Evolutionary conservation across 225 moss, liverwort and hornwort genomes (phyloP).

Genomic region (Marchantia paleacea): DNA sequence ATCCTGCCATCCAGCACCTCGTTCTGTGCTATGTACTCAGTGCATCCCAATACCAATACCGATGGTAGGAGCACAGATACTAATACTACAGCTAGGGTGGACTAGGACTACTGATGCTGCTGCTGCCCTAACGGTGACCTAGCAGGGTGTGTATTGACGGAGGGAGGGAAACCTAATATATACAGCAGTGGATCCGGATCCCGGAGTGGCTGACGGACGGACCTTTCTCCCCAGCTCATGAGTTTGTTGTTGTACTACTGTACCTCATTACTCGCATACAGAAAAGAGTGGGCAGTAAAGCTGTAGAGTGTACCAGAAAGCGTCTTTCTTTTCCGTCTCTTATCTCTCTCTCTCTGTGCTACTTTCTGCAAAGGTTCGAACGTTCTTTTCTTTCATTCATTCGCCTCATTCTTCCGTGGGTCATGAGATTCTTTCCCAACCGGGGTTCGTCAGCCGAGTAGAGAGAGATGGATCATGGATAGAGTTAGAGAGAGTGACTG

Average conservation of each 20-base stretch:
- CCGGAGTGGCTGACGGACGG: background rate
- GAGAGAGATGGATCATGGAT: too few relatives aligned
- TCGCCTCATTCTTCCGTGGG: background rate
- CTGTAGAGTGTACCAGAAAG: background rate
- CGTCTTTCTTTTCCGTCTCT: background rate
- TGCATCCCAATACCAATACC: too few relatives aligned
- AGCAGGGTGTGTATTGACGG: background rate
- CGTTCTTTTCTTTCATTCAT: background rate
- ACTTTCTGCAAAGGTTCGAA: background rate
- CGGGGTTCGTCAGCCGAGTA: background rate
- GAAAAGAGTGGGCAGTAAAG: background rate
- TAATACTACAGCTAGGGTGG: background rate
- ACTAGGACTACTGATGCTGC: too few relatives aligned
- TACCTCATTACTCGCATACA: background rate
- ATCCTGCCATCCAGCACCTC: too few relatives aligned
- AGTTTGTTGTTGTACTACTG: slow-evolving; percentile 5
- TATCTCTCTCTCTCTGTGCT: background rate
- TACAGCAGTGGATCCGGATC: background rate
- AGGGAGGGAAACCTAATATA: background rate
- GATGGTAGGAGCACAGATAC: background rate
- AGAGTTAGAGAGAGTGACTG: too few relatives aligned
- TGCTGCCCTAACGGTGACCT: background rate
- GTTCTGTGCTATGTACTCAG: background rate
- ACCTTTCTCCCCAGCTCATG: background rate
- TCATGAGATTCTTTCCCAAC: background rate